Evolutionary conservation across 495 filamentous ascomycete species (phyloP), one percentile per base, ranked within the genome.

Genomic region (Xylaria palmicola): DNA sequence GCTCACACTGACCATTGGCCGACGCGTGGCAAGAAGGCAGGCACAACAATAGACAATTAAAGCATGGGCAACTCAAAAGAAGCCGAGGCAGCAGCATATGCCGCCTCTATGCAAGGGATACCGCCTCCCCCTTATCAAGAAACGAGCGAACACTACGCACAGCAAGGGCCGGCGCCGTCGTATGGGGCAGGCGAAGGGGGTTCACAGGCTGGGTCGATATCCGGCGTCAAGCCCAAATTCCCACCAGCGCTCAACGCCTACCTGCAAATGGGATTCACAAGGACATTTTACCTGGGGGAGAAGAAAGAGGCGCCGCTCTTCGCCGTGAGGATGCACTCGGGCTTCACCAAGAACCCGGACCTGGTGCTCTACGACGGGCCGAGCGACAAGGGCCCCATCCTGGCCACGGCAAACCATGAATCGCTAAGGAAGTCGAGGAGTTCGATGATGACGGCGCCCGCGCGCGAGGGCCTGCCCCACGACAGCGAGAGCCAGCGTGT

Each of bases 191-290:
- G 60, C 4, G 37, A 29, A 27, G 17, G 19, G 10, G 40, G 19
- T 22, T 30, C 34, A 5, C 26, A 30, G 32, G 32, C 22, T 1
- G 43, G 36, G 36, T 10, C 27, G 17, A 20, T 61, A 50, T 49
- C 63, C 4, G 62, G 63, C 34, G 61, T 56, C 3, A 40, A n/a
- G 5, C 40, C 24, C 44, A 58, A 41, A 24, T 66, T 72, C 30
- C 69, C 69, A 13, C 61, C 55, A 32, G 34, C 56, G 0, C 24
- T 72, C 20, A 72, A 70, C 53, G 69, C 49, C 10, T 72, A 72
- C 53, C 45, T 59, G 9, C 59, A 53, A 40, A 53, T 34, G 20
- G 47, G 36, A 8, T 34, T 56, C 9, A 65, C 62, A 0, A 61
- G 34, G 26, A 51, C 39, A 34, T 60, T 67, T 32, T 26, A 67